Percentiles rank a stretch among this genome's conserved stretches.
phyloP scores from a whole-genome alignment of 768 basidiomycete species.

The Tephrocybe rancida region DNA sequence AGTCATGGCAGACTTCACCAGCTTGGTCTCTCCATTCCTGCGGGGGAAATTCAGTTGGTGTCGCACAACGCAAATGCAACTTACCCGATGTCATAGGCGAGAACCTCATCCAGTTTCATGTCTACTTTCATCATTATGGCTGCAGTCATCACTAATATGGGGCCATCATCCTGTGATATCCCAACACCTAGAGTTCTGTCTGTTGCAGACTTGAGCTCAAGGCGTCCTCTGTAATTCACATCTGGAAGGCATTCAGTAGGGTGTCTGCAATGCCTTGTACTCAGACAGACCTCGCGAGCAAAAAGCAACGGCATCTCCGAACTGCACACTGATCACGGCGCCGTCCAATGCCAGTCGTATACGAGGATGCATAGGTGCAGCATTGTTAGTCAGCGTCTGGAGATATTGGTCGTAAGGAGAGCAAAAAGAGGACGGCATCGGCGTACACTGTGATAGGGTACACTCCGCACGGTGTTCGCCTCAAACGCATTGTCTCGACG shows the following conservation, averaged over 20 bases:
- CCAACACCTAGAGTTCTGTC: constrained; percentile 76
- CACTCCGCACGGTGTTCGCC: constrained; percentile 51
- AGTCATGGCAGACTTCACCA: constrained; percentile 80
- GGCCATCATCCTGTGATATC: constrained; percentile 49
- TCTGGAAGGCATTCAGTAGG: constrained; percentile 37
- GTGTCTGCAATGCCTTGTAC: not conserved
- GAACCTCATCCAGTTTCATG: constrained; percentile 63
- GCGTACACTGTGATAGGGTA: constrained; percentile 80
- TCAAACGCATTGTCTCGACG: constrained; percentile 41
- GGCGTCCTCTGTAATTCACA: constrained; percentile 69
- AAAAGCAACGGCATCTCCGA: constrained; percentile 76
- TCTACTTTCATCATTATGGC: constrained; percentile 69
- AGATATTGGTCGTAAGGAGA: not conserved
- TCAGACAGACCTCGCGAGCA: constrained; percentile 58
- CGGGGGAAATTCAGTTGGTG: constrained; percentile 1
- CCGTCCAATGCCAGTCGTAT: constrained; percentile 65
- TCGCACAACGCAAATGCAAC: constrained; percentile 21
- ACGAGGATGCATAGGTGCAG: constrained; percentile 73
- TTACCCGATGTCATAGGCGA: constrained; percentile 65
- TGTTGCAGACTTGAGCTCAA: constrained; percentile 66
- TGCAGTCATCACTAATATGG: constrained; percentile 64
- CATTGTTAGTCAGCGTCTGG: constrained; percentile 61
- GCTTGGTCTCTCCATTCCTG: constrained; percentile 63
- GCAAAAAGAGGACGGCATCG: not conserved
- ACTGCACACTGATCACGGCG: constrained; percentile 61